Conservation (phyloP, 495 filamentous ascomycete genomes). For the Sporormia fimetaria region DNA sequence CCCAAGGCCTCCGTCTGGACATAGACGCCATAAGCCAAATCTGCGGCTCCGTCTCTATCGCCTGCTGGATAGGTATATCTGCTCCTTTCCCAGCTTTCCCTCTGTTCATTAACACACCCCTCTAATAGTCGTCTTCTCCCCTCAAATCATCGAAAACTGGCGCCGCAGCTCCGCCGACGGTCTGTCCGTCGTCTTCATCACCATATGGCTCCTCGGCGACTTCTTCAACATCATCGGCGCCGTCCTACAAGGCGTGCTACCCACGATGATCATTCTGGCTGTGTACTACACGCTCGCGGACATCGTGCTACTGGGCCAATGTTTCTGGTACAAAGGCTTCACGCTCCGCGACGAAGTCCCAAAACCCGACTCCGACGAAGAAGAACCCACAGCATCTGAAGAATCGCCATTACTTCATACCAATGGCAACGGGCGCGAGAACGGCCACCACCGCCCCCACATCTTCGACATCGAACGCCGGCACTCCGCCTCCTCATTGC, state of each 20-base stretch:
- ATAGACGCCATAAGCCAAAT: conserved; percentile 84
- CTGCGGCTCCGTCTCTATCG: conserved; percentile 86
- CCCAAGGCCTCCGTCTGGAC: conserved; percentile 55
- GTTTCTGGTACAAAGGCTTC: conserved; percentile 87
- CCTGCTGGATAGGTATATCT: conserved; percentile 63
- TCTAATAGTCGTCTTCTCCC: conserved; percentile 70
- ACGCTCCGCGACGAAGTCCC: conserved; percentile 47
- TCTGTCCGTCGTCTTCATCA: conserved; percentile 77
- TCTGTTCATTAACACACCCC: background rate
- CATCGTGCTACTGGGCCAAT: conserved; percentile 74
- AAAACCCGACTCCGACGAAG: conserved; percentile 4
- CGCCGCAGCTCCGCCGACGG: conserved; percentile 76
- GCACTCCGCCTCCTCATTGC: conserved; percentile 27
- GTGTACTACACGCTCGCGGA: conserved; percentile 94
- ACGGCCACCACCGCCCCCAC: conserved; percentile 10
- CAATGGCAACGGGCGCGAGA: conserved; percentile 13
- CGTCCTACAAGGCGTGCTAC: conserved; percentile 82
- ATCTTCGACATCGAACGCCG: conserved; percentile 20
- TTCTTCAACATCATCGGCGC: conserved; percentile 94
- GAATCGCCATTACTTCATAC: conserved; percentile 24
- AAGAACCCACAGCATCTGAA: conserved; percentile 5
- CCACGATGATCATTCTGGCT: conserved; percentile 92
- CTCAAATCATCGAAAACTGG: conserved; percentile 95
- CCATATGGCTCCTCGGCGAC: conserved; percentile 86
- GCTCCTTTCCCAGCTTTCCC: background rate